These are phyloP conservation scores for Bacidia rubella DNA, from an alignment of 495 filamentous ascomycete genomes.

Conservation along the genomic window DNA sequence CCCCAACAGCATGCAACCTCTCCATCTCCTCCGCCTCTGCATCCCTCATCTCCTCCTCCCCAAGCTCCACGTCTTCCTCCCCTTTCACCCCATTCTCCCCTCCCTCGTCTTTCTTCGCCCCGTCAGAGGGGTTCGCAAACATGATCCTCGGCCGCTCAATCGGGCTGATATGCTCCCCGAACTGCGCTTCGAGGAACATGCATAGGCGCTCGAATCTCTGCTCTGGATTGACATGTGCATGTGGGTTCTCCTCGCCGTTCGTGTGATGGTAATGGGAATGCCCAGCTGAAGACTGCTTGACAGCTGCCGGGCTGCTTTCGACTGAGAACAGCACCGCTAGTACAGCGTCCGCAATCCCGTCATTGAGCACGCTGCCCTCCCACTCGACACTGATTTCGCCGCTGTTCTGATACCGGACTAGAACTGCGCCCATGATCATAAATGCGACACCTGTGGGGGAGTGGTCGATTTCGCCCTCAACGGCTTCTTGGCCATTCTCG, in stretches of 20 bases:
- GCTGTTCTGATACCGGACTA: slow-evolving; percentile 50
- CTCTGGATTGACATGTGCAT: slow-evolving; percentile 51
- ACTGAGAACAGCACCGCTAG: slow-evolving; percentile 80
- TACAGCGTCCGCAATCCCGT: slow-evolving; percentile 90
- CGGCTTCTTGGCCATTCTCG: slow-evolving; percentile 24
- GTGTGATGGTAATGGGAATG: slow-evolving; percentile 34
- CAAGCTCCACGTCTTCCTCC: slow-evolving; percentile 28
- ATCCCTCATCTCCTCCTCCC: slow-evolving; percentile 36
- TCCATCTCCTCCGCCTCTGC: slow-evolving; percentile 46
- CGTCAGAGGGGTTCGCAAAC: slow-evolving; percentile 9
- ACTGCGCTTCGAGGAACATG: slow-evolving; percentile 95
- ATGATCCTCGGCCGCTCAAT: slow-evolving; percentile 53
- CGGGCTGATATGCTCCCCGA: slow-evolving; percentile 63
- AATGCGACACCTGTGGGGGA: slow-evolving; percentile 35
- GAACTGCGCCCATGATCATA: slow-evolving; percentile 82
- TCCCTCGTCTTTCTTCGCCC: slow-evolving; percentile 13
- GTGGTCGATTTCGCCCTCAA: slow-evolving; percentile 36
- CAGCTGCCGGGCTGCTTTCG: slow-evolving; percentile 86
- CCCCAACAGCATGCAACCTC: slow-evolving; percentile 62
- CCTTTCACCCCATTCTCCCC: slow-evolving; percentile 20
- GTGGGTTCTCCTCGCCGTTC: slow-evolving; percentile 46
- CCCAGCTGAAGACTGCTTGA: slow-evolving; percentile 55
- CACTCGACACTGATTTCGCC: slow-evolving; percentile 85
- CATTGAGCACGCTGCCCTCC: slow-evolving; percentile 96
- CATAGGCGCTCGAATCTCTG: slow-evolving; percentile 72